phyloP scores from a whole-genome alignment of 306 rosid species.

The Rubus idaeus region DNA sequence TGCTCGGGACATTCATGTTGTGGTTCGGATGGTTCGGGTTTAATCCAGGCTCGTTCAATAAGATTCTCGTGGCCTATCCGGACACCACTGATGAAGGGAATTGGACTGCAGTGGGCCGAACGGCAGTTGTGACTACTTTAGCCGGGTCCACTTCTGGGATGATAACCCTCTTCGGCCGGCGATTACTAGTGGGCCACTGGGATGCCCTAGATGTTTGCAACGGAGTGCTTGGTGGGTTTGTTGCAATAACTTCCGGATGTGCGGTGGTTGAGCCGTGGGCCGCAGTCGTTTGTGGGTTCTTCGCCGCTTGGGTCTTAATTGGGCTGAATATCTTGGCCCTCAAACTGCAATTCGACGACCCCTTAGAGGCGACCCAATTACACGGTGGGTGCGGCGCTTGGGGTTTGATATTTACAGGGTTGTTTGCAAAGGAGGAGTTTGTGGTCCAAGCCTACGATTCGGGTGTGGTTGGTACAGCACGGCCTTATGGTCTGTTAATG shows the following conservation, averaged over 20 bases:
- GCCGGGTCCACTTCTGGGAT: slow-evolving; percentile 57
- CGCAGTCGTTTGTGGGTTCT: slow-evolving; percentile 60
- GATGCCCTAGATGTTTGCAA: slow-evolving; percentile 66
- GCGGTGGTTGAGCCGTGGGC: slow-evolving; percentile 84
- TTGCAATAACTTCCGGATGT: slow-evolving; percentile 75
- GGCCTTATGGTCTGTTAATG: slow-evolving; percentile 62
- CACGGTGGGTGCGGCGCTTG: slow-evolving; percentile 77
- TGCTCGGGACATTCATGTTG: slow-evolving; percentile 61
- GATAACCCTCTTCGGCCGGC: slow-evolving; percentile 53
- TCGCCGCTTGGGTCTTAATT: slow-evolving; percentile 61
- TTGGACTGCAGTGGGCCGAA: slow-evolving; percentile 59
- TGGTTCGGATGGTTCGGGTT: slow-evolving; percentile 91
- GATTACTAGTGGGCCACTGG: slow-evolving; percentile 64
- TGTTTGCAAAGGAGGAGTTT: slow-evolving; percentile 68
- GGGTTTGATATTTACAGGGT: slow-evolving; percentile 75
- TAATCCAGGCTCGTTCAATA: slow-evolving; percentile 59
- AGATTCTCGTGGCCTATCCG: slow-evolving; percentile 52
- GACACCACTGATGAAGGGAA: slow-evolving; percentile 34
- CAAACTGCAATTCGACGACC: slow-evolving; percentile 60
- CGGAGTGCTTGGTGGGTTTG: slow-evolving; percentile 79
- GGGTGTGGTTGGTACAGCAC: slow-evolving; percentile 27
- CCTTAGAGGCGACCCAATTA: slow-evolving; percentile 73
- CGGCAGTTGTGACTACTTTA: slow-evolving; percentile 52
- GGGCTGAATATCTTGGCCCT: slow-evolving; percentile 60
- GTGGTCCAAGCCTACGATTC: slow-evolving; percentile 47